These are phyloP conservation scores for Setaria viridis DNA, from an alignment of 202 grass and related monocot species.

Conservation along the genomic window DNA sequence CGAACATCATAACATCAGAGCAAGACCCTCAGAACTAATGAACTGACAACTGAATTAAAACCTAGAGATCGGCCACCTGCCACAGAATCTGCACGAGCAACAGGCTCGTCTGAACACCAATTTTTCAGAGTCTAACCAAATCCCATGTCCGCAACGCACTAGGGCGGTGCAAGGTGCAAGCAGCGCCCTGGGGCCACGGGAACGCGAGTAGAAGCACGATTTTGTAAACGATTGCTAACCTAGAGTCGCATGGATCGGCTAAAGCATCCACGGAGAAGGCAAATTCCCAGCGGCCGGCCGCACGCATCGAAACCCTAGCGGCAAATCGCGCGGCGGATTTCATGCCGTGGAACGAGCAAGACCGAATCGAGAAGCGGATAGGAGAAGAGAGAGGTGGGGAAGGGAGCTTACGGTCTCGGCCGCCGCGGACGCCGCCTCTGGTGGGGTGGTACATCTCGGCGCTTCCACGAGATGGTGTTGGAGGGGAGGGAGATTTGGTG, in stretches of 20 bases:
- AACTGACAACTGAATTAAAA: neutral
- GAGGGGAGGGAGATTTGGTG: neutral
- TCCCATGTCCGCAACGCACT: neutral
- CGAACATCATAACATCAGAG: neutral
- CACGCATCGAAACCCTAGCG: conserved; percentile 48
- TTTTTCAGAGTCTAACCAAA: neutral
- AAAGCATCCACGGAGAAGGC: neutral
- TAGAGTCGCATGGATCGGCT: neutral
- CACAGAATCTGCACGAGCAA: neutral
- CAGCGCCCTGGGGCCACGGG: neutral
- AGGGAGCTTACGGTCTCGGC: conserved; percentile 83
- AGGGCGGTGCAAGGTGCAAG: neutral
- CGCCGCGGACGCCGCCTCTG: conserved; percentile 96
- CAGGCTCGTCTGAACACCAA: neutral
- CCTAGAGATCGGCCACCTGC: neutral
- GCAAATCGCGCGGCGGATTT: neutral
- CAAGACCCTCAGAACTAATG: neutral
- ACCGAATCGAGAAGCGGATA: neutral
- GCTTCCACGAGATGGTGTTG: neutral
- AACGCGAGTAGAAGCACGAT: neutral
- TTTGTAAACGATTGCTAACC: neutral
- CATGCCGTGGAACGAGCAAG: neutral
- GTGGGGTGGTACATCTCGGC: conserved; percentile 88
- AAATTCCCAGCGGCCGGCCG: neutral
- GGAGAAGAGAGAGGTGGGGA: neutral